Evolutionary conservation across 768 basidiomycete genomes (phyloP), one percentile per base, ranked within the genome.

Genomic region (Hericium erinaceus): DNA sequence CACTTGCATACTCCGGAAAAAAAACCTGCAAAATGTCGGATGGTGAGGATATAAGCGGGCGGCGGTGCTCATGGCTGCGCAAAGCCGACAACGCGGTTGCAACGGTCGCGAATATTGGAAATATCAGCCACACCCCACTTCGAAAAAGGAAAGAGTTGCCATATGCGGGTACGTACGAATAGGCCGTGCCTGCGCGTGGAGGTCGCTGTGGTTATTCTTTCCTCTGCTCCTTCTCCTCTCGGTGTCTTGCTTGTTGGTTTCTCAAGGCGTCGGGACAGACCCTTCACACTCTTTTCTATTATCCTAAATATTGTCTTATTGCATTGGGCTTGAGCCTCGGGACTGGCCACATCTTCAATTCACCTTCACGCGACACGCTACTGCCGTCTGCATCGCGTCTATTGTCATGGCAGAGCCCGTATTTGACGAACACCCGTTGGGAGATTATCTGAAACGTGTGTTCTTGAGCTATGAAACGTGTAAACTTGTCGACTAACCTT

Each of bases 361-460:
- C 48, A 52, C 26, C 15, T 26, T 46, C 51, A 55, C 52, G 18
- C 48, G 24, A 38, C 12, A 18, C 22, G 18, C n/a, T 38, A 16
- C 18, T 16, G 22, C 28, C 38, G 12, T 18, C 33, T 39, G 52
- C 38, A 33, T 55, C 41, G 18, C 54, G 15, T 22, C 33, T 28
- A 28, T 20, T 50, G 28, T 16, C 37, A 63, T 63, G 62, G 62
- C 62, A 4, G 57, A 63, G 41, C 55, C 62, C 33, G 18, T 63
- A n/a, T 63, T 63, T 39, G 38, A 61, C 38, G 58, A 63, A 2
- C 62, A 63, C 40, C 62, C 62, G 1, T 60, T 63, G 10, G 57
- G 52, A 38, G 55, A 54, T 37, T 63, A 63, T 44, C 62, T 63
- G 33, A 53, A 53, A 18, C 62, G 62, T 63, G 41, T 18, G 62